Conservation (phyloP, 495 filamentous ascomycete genomes). For the Xylaria flabelliformis region DNA sequence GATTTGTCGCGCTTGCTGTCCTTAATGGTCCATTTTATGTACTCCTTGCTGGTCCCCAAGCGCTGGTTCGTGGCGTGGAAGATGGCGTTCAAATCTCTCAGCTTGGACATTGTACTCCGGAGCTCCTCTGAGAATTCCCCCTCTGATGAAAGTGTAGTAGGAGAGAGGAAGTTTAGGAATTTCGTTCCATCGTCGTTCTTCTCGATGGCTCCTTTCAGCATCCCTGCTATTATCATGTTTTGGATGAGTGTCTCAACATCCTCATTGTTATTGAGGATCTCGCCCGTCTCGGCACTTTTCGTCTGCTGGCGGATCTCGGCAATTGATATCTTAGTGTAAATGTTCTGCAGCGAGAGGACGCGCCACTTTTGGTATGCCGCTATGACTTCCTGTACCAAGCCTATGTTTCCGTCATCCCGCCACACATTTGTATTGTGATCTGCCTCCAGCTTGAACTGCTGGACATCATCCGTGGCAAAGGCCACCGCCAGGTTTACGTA, state of each 20-base stretch:
- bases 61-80: slow-evolving; percentile 59
- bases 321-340: slow-evolving; percentile 61
- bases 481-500: slow-evolving; percentile 72
- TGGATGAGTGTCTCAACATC: slow-evolving; percentile 53
- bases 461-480: slow-evolving; percentile 67
- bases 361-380: slow-evolving; percentile 57
- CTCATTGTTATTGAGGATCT: slow-evolving; percentile 56
- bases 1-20: slow-evolving; percentile 51
- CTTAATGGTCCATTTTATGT: slow-evolving; percentile 56
- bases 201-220: slow-evolving; percentile 61
- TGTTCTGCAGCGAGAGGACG: slow-evolving; percentile 50
- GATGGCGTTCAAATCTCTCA: slow-evolving; percentile 51
- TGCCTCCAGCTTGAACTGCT: slow-evolving; percentile 64
- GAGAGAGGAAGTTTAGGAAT: slow-evolving; percentile 48
- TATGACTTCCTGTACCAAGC: slow-evolving; percentile 55
- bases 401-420: slow-evolving; percentile 59
- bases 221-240: slow-evolving; percentile 63
- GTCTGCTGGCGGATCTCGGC: slow-evolving; percentile 56
- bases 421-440: slow-evolving; percentile 58
- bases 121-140: slow-evolving; percentile 53
- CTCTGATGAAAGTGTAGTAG: slow-evolving; percentile 51
- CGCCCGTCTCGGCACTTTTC: slow-evolving; percentile 55
- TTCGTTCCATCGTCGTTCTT: slow-evolving; percentile 47
- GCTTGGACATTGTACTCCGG: slow-evolving; percentile 44
- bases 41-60: slow-evolving; percentile 65